These are phyloP conservation scores for Tylopilus balloui DNA, from an alignment of 768 basidiomycete species.

Conservation along the genomic window DNA sequence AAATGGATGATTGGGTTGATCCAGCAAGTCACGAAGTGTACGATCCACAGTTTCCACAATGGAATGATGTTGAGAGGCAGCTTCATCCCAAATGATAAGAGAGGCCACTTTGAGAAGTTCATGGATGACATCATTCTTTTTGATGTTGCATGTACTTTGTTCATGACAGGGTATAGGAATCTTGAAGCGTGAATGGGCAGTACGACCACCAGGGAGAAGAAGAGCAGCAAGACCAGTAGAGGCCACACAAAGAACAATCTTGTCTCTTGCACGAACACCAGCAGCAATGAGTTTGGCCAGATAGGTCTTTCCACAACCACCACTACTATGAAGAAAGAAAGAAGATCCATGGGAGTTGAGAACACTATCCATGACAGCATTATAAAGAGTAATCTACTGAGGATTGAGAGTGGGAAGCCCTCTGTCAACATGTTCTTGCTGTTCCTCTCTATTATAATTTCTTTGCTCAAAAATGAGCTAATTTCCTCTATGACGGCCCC, in stretches of 20 bases:
- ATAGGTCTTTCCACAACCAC: too few relatives aligned
- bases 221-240: not conserved
- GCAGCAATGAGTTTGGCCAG: too few relatives aligned
- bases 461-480: too few relatives aligned
- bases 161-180: slow-evolving; percentile 1
- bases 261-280: too few relatives aligned
- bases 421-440: too few relatives aligned
- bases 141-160: not conserved
- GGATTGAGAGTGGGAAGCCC: too few relatives aligned
- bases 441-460: too few relatives aligned
- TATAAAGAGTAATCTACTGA: too few relatives aligned
- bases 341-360: not conserved
- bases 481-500: too few relatives aligned
- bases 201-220: not conserved
- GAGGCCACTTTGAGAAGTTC: not conserved
- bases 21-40: not conserved
- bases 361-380: not conserved
- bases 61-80: not conserved
- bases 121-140: not conserved
- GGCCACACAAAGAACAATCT: not conserved
- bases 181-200: not conserved
- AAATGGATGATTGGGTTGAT: too few relatives aligned
- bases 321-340: too few relatives aligned
- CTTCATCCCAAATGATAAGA: slow-evolving; percentile 2
- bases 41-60: not conserved